These are phyloP conservation scores for Colletotrichum sansevieriae DNA, from an alignment of 2,329 filamentous ascomycete genomes.

Conservation along the genomic window DNA sequence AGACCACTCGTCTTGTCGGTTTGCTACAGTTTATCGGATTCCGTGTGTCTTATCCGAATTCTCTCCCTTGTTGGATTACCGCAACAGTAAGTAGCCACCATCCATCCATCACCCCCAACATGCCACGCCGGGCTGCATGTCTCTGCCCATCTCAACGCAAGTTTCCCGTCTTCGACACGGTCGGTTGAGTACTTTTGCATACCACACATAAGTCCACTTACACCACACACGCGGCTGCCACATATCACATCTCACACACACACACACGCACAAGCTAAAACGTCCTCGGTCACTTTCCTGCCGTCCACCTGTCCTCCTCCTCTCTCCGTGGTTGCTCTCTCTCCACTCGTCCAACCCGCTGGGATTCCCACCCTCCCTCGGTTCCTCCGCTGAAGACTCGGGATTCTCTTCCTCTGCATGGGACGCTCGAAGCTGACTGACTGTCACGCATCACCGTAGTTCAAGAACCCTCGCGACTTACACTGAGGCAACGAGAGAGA, in stretches of 20 bases:
- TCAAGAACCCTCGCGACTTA: neutral
- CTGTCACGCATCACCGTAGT: conserved; percentile 1
- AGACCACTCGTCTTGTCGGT: too few relatives aligned
- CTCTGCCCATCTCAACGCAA: conserved; percentile 28
- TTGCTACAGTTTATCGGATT: neutral
- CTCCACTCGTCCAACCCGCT: neutral
- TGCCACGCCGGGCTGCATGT: conserved; percentile 13
- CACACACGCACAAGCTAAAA: neutral
- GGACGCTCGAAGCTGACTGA: conserved; percentile 1
- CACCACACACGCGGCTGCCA: too few relatives aligned
- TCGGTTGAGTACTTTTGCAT: conserved; percentile 24
- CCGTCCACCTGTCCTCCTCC: neutral
- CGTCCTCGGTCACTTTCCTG: neutral
- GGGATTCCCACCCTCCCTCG: neutral
- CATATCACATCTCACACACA: too few relatives aligned
- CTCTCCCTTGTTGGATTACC: conserved; percentile 12
- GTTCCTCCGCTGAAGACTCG: conserved; percentile 11
- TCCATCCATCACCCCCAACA: neutral
- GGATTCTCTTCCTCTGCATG: neutral
- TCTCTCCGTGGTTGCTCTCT: neutral
- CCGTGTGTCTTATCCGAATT: conserved; percentile 4
- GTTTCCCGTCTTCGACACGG: neutral
- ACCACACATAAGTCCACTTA: neutral
- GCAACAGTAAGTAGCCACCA: neutral
- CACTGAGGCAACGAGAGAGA: too few relatives aligned